Base-by-base conservation (phyloP, 352 stramenopile genomes). In the Globisporangium cederbergense region DNA sequence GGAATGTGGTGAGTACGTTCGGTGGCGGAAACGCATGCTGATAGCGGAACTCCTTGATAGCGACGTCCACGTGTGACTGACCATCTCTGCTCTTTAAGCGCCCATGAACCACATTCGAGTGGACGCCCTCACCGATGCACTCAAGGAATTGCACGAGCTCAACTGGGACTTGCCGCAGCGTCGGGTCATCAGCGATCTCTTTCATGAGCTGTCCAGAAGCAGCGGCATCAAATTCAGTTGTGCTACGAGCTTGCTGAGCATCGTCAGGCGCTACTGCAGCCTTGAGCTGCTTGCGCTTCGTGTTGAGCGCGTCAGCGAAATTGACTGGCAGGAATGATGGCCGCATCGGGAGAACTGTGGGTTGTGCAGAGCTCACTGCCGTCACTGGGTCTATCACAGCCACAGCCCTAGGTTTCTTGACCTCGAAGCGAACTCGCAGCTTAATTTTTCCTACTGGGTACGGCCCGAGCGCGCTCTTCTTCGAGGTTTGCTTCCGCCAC, bases 201-300 rank as follows among this genome's bases (percentile, higher is more conserved):
- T 65, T 60, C 60, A 78, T 36, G 25, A 76, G 55, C 22, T 10
- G 38, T 34, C 68, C 46, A 11, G 25, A 59, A 30, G 60, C 60
- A 4, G 13, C 43, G 42, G 56, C 30, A 25, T 60, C 45, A 13
- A 64, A 46, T 5, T 56, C 40, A 20, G 20, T 6, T 0, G 47
- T 10, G 8, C n/a, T 9, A 14, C 11, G 42, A 47, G 14, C 4
- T 45, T 5, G 34, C 22, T 54, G 22, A 30, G 1, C 25, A 42
- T 16, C 9, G 18, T 64, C 72, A 40, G 72, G 72, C 3, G 63
- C 60, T 25, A 81, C 64, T 11, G 72, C 71, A 10, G 66, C 62
- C 67, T 72, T 75, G 49, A 81, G 69, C 52, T 81, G 73, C 46
- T 81, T 81, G 14, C 72, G 72, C 47, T 81, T 78, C 11, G 72